Evolutionary conservation across 257 asterid genomes (phyloP), one percentile per base, ranked within the genome.

Genomic region (Hygrophila difformis): DNA sequence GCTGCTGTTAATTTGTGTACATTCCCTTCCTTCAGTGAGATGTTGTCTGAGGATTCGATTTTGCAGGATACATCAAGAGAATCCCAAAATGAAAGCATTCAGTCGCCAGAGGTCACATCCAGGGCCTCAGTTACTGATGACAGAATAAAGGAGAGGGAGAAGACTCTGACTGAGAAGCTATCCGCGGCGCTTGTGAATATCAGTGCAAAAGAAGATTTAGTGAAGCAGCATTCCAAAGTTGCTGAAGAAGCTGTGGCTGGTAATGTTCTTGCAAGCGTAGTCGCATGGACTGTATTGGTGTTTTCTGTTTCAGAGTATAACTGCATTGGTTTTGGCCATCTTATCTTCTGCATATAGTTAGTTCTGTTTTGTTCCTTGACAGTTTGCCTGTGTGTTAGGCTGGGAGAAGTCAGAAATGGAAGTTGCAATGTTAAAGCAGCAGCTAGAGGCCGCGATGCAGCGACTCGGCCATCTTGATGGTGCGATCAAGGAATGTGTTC

Each of bases 201-300:
- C 17, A 16, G 17, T 20, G 51, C 51, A 12, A 45, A 45, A 22
- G 51, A 45, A 13, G 51, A 45, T 11, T 23, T 45, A 13, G 51
- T 45, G 6, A 45, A 22, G 51, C 51, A 45, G 12, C 51, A 45
- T 12, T 34, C 51, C n/a, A 45, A 45, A 12, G 51, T 45, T 45
- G 51, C 51, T 45, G 51, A 45, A 22, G 51, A 45, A 23, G 51
- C 36, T 16, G 36, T 45, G 4, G 51, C 51, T 45, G 51, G 51
- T 45, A n/a, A 45, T 3, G 12, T 7, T 22, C 16, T 12, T 21
- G 7, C 8, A n/a, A n/a, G n/a, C n/a, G n/a, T n/a, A n/a, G n/a
- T n/a, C n/a, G n/a, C n/a, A n/a, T n/a, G n/a, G n/a, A n/a, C n/a
- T n/a, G n/a, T n/a, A n/a, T n/a, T n/a, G n/a, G 24, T 4, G 3